These are phyloP conservation scores for Pleurotus djamor DNA, from an alignment of 768 basidiomycete species.

Conservation along the genomic window DNA sequence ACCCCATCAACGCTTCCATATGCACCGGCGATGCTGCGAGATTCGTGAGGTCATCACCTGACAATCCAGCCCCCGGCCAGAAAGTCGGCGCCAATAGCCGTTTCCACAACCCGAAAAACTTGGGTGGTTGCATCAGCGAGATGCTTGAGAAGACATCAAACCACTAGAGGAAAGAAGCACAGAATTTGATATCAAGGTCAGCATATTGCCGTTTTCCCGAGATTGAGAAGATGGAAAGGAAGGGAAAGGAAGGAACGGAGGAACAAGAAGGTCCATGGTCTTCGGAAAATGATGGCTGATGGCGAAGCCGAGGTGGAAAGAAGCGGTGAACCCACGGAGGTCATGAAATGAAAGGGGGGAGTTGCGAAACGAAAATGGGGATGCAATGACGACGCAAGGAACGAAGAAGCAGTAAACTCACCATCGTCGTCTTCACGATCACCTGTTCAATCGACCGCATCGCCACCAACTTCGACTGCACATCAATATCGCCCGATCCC, in stretches of 20 bases:
- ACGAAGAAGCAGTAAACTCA: slow-evolving; percentile 30
- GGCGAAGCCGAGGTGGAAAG: not conserved
- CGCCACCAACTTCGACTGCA: slow-evolving; percentile 51
- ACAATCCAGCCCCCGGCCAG: slow-evolving; percentile 32
- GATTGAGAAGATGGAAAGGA: not conserved
- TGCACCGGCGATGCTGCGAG: slow-evolving; percentile 31
- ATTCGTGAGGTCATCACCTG: slow-evolving; percentile 22
- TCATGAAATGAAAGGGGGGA: slow-evolving; percentile 11
- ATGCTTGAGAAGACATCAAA: slow-evolving; percentile 74
- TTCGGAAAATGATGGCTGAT: not conserved
- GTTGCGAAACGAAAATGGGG: not conserved
- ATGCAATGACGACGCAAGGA: not conserved
- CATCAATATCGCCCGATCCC: slow-evolving; percentile 63
- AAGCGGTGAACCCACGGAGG: not conserved
- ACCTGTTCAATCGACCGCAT: slow-evolving; percentile 54
- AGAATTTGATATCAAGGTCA: slow-evolving; percentile 13
- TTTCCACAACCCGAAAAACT: slow-evolving; percentile 64
- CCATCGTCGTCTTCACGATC: slow-evolving; percentile 71
- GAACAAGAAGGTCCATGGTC: slow-evolving; percentile 1
- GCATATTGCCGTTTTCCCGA: not conserved
- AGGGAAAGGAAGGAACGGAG: not conserved
- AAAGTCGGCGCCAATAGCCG: slow-evolving; percentile 52
- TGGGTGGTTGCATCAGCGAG: slow-evolving; percentile 58
- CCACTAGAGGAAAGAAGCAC: slow-evolving; percentile 47
- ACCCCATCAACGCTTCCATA: slow-evolving; percentile 72